Evolutionary conservation across 179 eudicot genomes (phyloP).

Genomic region (Amaranthus tricolor): DNA sequence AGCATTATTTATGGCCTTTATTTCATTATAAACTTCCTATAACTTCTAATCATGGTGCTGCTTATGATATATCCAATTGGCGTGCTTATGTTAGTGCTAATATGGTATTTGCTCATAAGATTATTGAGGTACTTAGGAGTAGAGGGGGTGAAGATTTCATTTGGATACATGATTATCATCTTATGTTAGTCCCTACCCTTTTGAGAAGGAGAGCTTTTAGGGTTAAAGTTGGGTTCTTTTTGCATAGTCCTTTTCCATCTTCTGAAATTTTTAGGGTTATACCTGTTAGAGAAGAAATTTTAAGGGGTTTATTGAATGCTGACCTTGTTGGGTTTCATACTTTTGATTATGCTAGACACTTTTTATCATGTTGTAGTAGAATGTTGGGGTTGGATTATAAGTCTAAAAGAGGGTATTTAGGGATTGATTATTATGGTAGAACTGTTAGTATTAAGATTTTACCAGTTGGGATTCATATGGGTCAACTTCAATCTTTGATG

Average conservation of each 20-base stretch:
- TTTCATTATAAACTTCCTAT: conserved; percentile 79
- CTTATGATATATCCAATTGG: conserved; percentile 54
- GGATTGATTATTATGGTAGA: conserved; percentile 76
- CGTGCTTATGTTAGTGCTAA: conserved; percentile 80
- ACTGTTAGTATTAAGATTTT: conserved; percentile 76
- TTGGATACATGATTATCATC: conserved; percentile 89
- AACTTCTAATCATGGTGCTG: conserved; percentile 43
- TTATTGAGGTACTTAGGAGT: conserved; percentile 60
- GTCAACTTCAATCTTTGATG: conserved; percentile 54
- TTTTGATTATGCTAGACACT: conserved; percentile 89
- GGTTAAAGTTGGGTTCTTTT: conserved; percentile 72
- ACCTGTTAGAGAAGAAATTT: conserved; percentile 77
- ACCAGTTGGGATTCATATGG: conserved; percentile 87
- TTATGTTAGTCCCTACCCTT: conserved; percentile 80
- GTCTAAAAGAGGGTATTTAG: conserved; percentile 80
- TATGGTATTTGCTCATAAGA: conserved; percentile 56
- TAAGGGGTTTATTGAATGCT: conserved; percentile 68
- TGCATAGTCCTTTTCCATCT: conserved; percentile 78
- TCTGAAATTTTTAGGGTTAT: conserved; percentile 81
- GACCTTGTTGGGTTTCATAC: conserved; percentile 92
- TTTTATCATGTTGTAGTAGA: conserved; percentile 79
- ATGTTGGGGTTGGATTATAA: conserved; percentile 83
- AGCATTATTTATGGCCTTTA: conserved; percentile 80
- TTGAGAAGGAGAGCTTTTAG: conserved; percentile 58
- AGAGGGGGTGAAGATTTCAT: conserved; percentile 63